These are phyloP conservation scores for Neurospora sp. DNA, from an alignment of 495 filamentous ascomycete genomes.

Conservation along the genomic window DNA sequence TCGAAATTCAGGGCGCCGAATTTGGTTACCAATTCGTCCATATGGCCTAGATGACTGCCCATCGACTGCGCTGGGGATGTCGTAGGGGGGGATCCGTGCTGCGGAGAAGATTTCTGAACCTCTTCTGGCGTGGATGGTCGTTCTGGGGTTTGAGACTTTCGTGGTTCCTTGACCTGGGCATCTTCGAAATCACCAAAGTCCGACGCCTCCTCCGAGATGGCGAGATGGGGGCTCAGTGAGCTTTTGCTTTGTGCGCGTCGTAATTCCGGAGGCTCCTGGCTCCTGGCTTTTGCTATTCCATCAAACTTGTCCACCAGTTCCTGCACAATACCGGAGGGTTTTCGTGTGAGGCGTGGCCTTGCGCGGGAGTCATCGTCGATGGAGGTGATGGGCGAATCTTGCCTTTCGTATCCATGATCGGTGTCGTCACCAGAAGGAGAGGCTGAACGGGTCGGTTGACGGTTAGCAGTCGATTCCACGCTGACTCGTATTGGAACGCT, in stretches of 20 bases:
- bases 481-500: conserved; percentile 1
- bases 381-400: conserved; percentile 45
- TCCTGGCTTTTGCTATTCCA: conserved; percentile 27
- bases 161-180: conserved; percentile 22
- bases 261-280: conserved; percentile 18
- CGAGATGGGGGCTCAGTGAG: conserved; percentile 1
- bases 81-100: background rate
- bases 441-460: conserved; percentile 22
- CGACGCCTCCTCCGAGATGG: conserved; percentile 20
- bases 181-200: conserved; percentile 48
- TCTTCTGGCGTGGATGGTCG: background rate
- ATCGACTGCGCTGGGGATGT: background rate
- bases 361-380: conserved; percentile 38
- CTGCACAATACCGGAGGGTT: conserved; percentile 32
- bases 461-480: conserved; percentile 8
- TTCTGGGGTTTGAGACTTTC: background rate
- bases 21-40: conserved; percentile 16
- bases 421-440: conserved; percentile 33
- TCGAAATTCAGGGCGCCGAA: conserved; percentile 25
- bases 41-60: background rate
- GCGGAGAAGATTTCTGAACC: background rate
- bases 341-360: conserved; percentile 17
- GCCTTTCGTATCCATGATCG: conserved; percentile 24
- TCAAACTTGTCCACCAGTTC: conserved; percentile 40
- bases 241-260: conserved; percentile 9